Base-by-base conservation (phyloP, 169 alveolate genomes). In the Blepharisma undulans region DNA sequence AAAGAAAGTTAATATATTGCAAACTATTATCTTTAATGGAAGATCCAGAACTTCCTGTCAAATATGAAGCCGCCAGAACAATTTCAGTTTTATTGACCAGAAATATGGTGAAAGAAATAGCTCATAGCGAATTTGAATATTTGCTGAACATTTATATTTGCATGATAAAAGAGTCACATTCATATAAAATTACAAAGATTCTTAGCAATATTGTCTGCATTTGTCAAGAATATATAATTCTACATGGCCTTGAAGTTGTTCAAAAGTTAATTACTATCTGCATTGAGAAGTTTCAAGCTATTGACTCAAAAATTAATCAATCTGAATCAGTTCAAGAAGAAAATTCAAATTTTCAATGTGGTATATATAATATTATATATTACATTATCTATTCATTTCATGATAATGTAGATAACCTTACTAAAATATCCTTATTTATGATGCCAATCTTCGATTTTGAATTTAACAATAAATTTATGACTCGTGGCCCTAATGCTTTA, bases 131-230 rank as follows among this genome's bases (percentile, higher is more conserved):
- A 34, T 88, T 96, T 19, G 84, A 92, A 48, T 89, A 92, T n/a
- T 80, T 96, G n/a, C 90, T 96, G 10, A 79, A 92, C 85, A 91
- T 89, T 4, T 94, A 93, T 84, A 90, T 96, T 14, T 89, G 92
- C 84, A 60, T 96, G 72, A 94, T 96, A 96, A 93, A 94, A 32
- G 97, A 96, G 85, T 91, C 93, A 8, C 97, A 96, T 59, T 84
- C 89, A 34, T 97, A 96, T 84, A 97, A 95, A 77, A 79, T 95
- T 8, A 96, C 95, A 77, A 93, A 92, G 25, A 94, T 94, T 76
- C 91, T 96, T 2, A 95, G 94, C 84, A 93, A 94, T 4, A 78
- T 78, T 78, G 71, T 78, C 60, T 7, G 86, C 3, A 25, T 19
- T 22, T 78, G 25, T 78, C 4, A 10, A 19, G 59, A 4, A 5